These are phyloP conservation scores for Thinopyrum obtusiflorum DNA, from an alignment of 202 grass and related monocot species.

Conservation along the genomic window DNA sequence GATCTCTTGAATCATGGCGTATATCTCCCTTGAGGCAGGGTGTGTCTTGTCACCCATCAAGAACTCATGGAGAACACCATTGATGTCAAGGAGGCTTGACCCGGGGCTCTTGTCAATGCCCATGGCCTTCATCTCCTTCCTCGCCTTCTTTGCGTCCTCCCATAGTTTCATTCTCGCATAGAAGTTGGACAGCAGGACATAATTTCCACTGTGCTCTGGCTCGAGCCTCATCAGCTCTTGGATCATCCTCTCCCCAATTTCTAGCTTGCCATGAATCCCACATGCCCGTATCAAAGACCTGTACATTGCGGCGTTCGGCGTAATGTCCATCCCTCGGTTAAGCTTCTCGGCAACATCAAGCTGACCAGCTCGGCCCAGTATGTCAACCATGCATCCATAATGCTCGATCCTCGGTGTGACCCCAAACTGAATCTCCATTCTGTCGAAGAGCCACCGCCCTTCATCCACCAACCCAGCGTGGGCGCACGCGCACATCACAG, in stretches of 20 bases:
- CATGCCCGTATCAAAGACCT: constrained; percentile 40
- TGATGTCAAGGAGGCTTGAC: constrained; percentile 39
- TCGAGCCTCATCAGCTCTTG: constrained; percentile 5
- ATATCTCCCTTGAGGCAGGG: constrained; percentile 24
- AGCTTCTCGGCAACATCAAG: constrained; percentile 31
- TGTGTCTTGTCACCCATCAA: constrained; percentile 49
- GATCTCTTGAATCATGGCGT: constrained; percentile 41
- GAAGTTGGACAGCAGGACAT: constrained; percentile 40
- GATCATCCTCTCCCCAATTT: constrained; percentile 29
- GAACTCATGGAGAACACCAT: constrained; percentile 48
- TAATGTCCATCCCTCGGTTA: constrained; percentile 22
- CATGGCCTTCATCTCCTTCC: constrained; percentile 54
- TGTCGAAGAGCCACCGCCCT: constrained; percentile 14
- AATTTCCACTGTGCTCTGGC: constrained; percentile 45
- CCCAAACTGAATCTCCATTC: constrained; percentile 42
- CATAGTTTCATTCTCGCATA: constrained; percentile 25
- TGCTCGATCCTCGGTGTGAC: constrained; percentile 33
- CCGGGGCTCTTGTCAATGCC: constrained; percentile 49
- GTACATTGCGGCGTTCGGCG: constrained; percentile 12
- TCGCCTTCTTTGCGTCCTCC: constrained; percentile 35
- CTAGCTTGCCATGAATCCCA: constrained; percentile 27
- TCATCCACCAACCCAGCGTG: constrained; percentile 44
- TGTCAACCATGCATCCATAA: constrained; percentile 46
- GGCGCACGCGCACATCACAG: constrained; percentile 39
- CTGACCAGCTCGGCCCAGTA: constrained; percentile 24